A percentile compares a stretch with the other conserved stretches of the same genome.
These are phyloP conservation scores for Auricularia cornea DNA, from an alignment of 768 basidiomycete species.

Conservation along the genomic window DNA sequence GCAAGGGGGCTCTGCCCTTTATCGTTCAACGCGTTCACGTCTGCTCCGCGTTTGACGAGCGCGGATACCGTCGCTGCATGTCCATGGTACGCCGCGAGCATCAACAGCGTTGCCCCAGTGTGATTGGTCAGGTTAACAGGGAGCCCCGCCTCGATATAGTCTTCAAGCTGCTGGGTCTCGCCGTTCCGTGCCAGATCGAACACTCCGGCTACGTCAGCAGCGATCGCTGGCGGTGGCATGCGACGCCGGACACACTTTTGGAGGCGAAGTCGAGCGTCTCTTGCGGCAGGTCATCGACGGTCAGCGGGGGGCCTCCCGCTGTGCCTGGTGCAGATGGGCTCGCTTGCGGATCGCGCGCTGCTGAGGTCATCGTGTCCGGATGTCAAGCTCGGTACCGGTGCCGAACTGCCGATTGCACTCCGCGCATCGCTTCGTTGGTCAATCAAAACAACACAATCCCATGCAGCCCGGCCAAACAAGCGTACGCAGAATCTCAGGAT, in stretches of 20 bases:
- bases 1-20: slow-evolving; percentile 64
- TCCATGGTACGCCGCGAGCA: slow-evolving; percentile 70
- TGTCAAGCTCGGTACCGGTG: not conserved
- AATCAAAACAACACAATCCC: no score
- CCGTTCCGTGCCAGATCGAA: slow-evolving; percentile 68
- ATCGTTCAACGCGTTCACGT: slow-evolving; percentile 65
- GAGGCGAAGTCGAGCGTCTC: slow-evolving; percentile 45
- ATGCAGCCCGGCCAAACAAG: no score
- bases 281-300: slow-evolving; percentile 19
- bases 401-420: no score
- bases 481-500: no score
- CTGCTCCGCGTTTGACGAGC: slow-evolving; percentile 49
- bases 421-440: no score
- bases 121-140: slow-evolving; percentile 62
- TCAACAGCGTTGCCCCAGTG: slow-evolving; percentile 67
- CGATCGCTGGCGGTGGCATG: not conserved
- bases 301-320: not conserved
- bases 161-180: slow-evolving; percentile 40
- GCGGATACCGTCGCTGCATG: slow-evolving; percentile 45
- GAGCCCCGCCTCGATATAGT: slow-evolving; percentile 59
- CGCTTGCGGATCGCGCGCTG: not conserved
- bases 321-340: not conserved
- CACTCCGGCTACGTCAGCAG: slow-evolving; percentile 18
- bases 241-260: slow-evolving; percentile 24
- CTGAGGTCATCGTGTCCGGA: not conserved